These are phyloP conservation scores for sorghum (Sorghum bicolor) DNA, from an alignment of 176 grass and related monocot species.

Conservation along the genomic window DNA sequence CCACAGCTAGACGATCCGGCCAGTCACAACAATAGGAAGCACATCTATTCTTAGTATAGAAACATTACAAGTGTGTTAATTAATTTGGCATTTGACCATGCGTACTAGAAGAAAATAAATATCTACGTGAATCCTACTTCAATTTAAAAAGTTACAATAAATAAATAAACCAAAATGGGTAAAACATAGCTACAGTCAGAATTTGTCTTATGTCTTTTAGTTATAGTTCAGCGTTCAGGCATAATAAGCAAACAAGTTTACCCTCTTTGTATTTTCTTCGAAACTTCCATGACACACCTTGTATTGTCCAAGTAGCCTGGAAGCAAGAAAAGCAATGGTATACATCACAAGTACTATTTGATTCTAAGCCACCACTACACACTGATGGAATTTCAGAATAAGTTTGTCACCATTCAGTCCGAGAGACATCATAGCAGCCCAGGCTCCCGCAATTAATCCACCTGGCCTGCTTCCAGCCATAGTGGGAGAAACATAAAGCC, in stretches of 20 bases:
- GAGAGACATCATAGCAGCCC: constrained; percentile 94
- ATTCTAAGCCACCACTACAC: background rate
- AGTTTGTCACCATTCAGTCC: constrained; percentile 69
- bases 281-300: constrained; percentile 79
- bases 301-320: constrained; percentile 92
- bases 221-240: constrained; percentile 6
- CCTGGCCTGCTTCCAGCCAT: constrained; percentile 96
- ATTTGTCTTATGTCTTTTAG: background rate
- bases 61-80: background rate
- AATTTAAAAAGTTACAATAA: background rate
- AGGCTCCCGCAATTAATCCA: constrained; percentile 88
- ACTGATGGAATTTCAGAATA: constrained; percentile 10
- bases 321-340: constrained; percentile 9
- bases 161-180: background rate
- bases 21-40: background rate
- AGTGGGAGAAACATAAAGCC: constrained; percentile 89
- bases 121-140: background rate
- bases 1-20: background rate
- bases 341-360: constrained; percentile 28
- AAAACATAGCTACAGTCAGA: background rate
- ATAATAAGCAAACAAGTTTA: constrained; percentile 38
- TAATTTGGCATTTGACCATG: background rate
- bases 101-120: background rate
- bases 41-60: background rate
- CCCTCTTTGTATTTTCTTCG: constrained; percentile 92